Percentiles rank a stretch among this genome's conserved stretches.
Conservation (phyloP, 352 stramenopile species). For the Pythium volutum region DNA sequence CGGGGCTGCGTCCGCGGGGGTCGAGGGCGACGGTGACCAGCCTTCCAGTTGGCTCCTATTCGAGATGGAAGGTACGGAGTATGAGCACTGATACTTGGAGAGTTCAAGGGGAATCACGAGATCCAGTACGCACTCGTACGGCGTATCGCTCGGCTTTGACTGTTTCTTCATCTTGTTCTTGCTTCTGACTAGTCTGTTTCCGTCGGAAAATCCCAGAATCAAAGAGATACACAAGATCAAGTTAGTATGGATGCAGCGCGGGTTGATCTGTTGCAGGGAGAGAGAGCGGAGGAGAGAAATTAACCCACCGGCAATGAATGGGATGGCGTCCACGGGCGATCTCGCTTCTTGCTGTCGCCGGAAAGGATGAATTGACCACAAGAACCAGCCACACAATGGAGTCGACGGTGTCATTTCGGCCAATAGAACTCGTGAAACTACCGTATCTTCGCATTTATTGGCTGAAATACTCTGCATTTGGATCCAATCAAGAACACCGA, state of each 20-base stretch:
- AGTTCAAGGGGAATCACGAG: not conserved
- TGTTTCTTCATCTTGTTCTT: not conserved
- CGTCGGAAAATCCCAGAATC: too few relatives aligned
- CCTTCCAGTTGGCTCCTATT: constrained; percentile 54
- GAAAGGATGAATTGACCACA: constrained; percentile 6
- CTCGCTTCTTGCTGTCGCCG: not conserved
- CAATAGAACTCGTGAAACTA: not conserved
- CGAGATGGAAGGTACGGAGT: too few relatives aligned
- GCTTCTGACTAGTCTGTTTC: too few relatives aligned
- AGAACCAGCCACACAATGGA: constrained; percentile 18
- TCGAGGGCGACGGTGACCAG: constrained; percentile 51
- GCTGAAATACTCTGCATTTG: not conserved
- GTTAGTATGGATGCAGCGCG: not conserved
- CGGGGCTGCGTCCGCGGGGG: not conserved
- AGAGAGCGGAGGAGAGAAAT: not conserved
- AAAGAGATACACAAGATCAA: too few relatives aligned
- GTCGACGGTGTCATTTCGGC: not conserved
- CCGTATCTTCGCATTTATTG: too few relatives aligned
- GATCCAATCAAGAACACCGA: not conserved
- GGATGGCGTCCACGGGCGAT: not conserved
- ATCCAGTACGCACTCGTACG: constrained; percentile 4
- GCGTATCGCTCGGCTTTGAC: not conserved
- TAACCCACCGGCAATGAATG: not conserved
- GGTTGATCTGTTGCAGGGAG: not conserved
- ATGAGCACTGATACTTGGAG: not conserved